A percentile compares a stretch with the other conserved stretches of the same genome.
phyloP scores from a whole-genome alignment of 1,284 basidiomycete genomes.

The Trichosporon sp. region DNA sequence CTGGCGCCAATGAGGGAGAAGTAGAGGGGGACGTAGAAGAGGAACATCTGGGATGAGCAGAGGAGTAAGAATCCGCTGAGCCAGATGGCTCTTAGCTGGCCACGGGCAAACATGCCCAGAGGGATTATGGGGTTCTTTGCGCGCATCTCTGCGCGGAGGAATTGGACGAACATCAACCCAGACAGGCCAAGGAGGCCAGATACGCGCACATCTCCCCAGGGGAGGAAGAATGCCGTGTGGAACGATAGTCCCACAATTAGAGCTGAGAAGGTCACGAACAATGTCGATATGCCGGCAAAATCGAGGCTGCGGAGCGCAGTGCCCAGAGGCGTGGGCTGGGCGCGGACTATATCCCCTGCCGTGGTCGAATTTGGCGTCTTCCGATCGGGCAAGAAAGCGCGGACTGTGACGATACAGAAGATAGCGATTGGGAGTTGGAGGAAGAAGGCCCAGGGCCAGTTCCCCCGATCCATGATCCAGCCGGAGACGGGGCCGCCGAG shows the following conservation, averaged over 20 bases:
- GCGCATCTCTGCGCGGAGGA: slow-evolving; percentile 66
- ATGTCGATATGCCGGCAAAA: slow-evolving; percentile 48
- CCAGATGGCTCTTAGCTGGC: slow-evolving; percentile 56
- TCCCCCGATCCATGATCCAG: slow-evolving; percentile 38
- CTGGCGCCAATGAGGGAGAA: slow-evolving; percentile 42
- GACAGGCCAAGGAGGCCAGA: slow-evolving; percentile 60
- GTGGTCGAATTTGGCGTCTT: slow-evolving; percentile 35
- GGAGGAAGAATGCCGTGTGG: slow-evolving; percentile 71
- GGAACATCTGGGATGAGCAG: slow-evolving; percentile 65
- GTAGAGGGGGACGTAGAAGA: slow-evolving; percentile 40
- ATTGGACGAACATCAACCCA: slow-evolving; percentile 53
- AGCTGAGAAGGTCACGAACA: slow-evolving; percentile 65
- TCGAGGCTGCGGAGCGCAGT: slow-evolving; percentile 36
- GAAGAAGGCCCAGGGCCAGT: slow-evolving; percentile 45
- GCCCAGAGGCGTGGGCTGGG: neutral
- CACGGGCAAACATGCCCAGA: slow-evolving; percentile 62
- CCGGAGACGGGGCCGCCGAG: slow-evolving; percentile 45
- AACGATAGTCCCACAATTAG: slow-evolving; percentile 72
- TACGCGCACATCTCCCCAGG: slow-evolving; percentile 68
- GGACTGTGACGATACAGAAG: slow-evolving; percentile 31
- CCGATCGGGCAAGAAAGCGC: slow-evolving; percentile 34
- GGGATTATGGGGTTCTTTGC: slow-evolving; percentile 76
- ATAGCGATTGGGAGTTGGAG: slow-evolving; percentile 36
- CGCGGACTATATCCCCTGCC: slow-evolving; percentile 17
- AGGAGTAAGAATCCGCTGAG: slow-evolving; percentile 52